Evolutionary conservation across 176 grass and related monocot genomes (phyloP).

Genomic region (Avena eriantha): DNA sequence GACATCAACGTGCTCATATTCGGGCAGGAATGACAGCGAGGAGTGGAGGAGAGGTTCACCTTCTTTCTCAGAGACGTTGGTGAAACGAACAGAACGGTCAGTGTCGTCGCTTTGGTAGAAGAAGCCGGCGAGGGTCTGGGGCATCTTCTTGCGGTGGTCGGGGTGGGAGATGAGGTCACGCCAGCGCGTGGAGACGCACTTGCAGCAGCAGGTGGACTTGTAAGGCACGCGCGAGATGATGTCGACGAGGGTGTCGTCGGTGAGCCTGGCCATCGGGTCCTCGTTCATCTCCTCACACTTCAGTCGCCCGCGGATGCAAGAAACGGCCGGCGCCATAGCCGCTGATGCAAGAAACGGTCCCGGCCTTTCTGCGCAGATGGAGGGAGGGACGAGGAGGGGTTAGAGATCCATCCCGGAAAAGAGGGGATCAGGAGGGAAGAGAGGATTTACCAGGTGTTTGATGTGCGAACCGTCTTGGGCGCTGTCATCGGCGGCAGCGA

Average conservation of each 20-base stretch:
- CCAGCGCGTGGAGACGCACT: not conserved
- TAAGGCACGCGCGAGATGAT: constrained; percentile 1
- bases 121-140: not conserved
- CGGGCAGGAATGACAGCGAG: not conserved
- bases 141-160: not conserved
- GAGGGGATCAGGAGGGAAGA: not conserved
- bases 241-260: not conserved
- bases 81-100: not conserved
- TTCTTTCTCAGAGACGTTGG: not conserved
- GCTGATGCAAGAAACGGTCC: not conserved
- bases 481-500: not conserved
- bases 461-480: not conserved
- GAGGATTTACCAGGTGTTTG: not conserved
- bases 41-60: not conserved
- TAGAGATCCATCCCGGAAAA: not conserved
- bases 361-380: not conserved
- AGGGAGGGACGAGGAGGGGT: not conserved
- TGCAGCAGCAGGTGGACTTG: not conserved
- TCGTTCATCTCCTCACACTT: not conserved
- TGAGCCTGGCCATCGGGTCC: not conserved
- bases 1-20: not conserved
- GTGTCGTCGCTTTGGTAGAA: not conserved
- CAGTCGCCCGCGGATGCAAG: not conserved
- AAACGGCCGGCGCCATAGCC: not conserved
- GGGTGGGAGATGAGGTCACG: not conserved